Percentiles rank a stretch among this genome's conserved stretches.
These are phyloP conservation scores for Penicillium polonicum DNA, from an alignment of 2,329 filamentous ascomycete genomes.

Conservation along the genomic window DNA sequence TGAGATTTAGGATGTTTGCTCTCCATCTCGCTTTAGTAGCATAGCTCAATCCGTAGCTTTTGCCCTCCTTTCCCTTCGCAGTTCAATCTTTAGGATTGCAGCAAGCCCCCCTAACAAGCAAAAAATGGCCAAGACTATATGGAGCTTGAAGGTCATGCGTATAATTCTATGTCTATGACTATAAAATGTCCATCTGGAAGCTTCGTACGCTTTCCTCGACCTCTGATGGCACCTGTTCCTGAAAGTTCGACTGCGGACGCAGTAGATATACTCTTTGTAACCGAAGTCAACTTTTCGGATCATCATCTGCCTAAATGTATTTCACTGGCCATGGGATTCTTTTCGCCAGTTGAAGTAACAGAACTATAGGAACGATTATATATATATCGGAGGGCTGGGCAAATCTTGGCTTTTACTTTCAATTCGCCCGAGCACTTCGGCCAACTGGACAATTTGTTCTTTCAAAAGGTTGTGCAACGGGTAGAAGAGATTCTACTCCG, in stretches of 20 bases:
- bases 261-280: background rate
- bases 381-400: too few relatives aligned
- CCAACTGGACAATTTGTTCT: background rate
- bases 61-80: background rate
- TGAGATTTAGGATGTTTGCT: background rate
- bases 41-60: background rate
- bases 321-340: too few relatives aligned
- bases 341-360: too few relatives aligned
- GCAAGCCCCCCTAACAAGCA: background rate
- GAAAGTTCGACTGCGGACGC: background rate
- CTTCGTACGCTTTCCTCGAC: background rate
- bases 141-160: background rate
- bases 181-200: slow-evolving; percentile 43
- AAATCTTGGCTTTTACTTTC: too few relatives aligned
- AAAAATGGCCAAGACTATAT: background rate
- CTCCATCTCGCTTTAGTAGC: background rate
- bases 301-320: background rate
- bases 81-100: background rate
- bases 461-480: too few relatives aligned
- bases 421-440: too few relatives aligned
- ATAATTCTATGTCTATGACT: background rate
- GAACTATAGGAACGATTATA: too few relatives aligned
- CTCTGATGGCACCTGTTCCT: too few relatives aligned
- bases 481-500: background rate
- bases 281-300: background rate